Base-by-base conservation (phyloP, 495 filamentous ascomycete species). In the Cladorrhinum samala region DNA sequence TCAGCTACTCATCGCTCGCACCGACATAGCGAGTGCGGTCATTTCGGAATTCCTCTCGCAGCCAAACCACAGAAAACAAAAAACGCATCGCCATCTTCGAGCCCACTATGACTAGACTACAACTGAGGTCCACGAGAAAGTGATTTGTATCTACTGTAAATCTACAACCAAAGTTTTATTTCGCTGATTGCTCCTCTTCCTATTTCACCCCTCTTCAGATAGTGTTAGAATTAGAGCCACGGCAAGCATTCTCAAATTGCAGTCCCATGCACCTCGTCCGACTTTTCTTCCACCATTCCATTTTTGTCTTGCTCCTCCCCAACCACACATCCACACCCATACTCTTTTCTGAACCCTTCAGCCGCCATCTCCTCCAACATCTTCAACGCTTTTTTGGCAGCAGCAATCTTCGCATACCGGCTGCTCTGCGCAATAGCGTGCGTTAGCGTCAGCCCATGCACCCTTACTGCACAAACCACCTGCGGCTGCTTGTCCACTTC, bases 401-500 rank as follows among this genome's bases (percentile, higher is more conserved):
- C 90, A 38, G 77, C 82, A 14, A 88, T 65, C 65, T 88, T 91
- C 0, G 88, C 89, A 69, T 86, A 82, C 48, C 85, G 77, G 1
- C 77, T 75, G 46, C 82, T 89, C 7, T 72, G 77, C 0, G 82
- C 81, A 36, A 73, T 72, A 0, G 77, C 83, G 49, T 86, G 74
- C 0, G 82, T 83, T 30, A 89, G 62, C 45, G 88, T 74, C 38
- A 78, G 58, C 39, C 81, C 77, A 61, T 98, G 93, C 6, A 97
- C 78, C 62, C 92, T 73, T 17, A 96, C 77, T 2, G 81, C 89
- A 1, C 87, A 86, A 3, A 91, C 72, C 13, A 90, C 72, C 48
- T 73, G 67, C 4, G 68, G 64, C 13, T 69, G 70, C 52, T 78
- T 76, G 4, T 38, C 46, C 52, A n/a, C 18, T 16, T 16, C 18